Evolutionary conservation across 208 protist genomes (phyloP).

Genomic region (Trypanosoma theileri): DNA sequence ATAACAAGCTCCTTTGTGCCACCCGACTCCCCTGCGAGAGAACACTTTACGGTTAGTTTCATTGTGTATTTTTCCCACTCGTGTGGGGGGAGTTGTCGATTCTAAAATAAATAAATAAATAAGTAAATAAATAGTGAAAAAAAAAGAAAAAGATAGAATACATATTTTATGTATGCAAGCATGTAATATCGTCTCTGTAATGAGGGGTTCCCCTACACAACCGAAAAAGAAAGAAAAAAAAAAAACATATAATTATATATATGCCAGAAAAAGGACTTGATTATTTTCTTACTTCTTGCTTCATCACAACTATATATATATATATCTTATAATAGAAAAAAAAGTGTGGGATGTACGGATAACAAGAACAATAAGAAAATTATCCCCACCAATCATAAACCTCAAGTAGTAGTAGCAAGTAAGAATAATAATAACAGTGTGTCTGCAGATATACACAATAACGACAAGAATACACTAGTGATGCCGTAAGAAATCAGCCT

Average conservation of each 20-base stretch:
- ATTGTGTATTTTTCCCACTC: slow-evolving; percentile 30
- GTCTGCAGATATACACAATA: slow-evolving; percentile 15
- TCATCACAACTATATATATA: neutral
- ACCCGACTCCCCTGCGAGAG: slow-evolving; percentile 38
- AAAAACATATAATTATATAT: no score
- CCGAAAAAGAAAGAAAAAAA: no score
- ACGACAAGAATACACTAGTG: neutral
- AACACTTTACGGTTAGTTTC: slow-evolving; percentile 66
- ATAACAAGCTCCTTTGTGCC: slow-evolving; percentile 74
- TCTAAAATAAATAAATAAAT: no score
- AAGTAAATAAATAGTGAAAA: slow-evolving; percentile 9
- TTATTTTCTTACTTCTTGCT: slow-evolving; percentile 4
- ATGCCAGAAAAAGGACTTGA: no score
- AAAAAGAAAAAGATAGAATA: neutral
- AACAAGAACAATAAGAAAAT: no score
- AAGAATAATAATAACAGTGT: neutral
- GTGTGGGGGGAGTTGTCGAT: no score
- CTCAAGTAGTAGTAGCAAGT: no score
- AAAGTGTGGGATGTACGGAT: no score
- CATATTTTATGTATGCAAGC: neutral
- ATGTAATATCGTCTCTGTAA: no score
- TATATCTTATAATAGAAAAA: no score
- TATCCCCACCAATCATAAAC: no score
- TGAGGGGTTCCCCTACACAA: no score
- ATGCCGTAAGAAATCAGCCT: slow-evolving; percentile 35